Evolutionary conservation across 2,329 filamentous ascomycete species (phyloP).

Genomic region (Fusarium tjaetaba): DNA sequence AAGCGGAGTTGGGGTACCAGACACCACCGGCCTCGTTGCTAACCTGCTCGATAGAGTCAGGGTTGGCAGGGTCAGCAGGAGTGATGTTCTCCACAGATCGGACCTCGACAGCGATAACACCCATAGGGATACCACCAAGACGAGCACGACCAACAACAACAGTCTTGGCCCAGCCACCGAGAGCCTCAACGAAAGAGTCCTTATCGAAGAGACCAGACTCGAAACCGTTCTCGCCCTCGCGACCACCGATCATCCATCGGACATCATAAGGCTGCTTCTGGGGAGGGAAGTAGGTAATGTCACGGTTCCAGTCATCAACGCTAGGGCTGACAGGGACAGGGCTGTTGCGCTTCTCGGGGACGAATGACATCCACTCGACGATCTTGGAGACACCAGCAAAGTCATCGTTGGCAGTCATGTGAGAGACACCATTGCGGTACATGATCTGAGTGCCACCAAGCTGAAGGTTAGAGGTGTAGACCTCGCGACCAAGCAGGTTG

Average conservation of each 20-base stretch:
- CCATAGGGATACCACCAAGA: conserved; percentile 95
- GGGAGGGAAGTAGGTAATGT: conserved; percentile 83
- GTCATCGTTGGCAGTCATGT: conserved; percentile 98
- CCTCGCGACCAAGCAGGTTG: conserved; percentile 96
- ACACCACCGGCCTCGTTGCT: conserved; percentile 96
- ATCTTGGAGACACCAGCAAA: conserved; percentile 98
- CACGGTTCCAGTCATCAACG: conserved; percentile 90
- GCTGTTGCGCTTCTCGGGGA: conserved; percentile 93
- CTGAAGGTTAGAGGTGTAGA: conserved; percentile 98
- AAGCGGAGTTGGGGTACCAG: conserved; percentile 99
- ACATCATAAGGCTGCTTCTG: conserved; percentile 91
- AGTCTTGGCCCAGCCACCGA: conserved; percentile 96
- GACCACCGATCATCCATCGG: conserved; percentile 89
- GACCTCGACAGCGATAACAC: conserved; percentile 97
- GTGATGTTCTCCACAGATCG: conserved; percentile 96
- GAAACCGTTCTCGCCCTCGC: conserved; percentile 81
- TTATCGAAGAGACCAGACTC: conserved; percentile 94
- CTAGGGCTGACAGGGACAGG: conserved; percentile 92
- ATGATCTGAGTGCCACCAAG: conserved; percentile 99
- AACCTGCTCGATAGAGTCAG: conserved; percentile 97
- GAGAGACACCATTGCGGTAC: conserved; percentile 99
- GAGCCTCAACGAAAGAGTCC: conserved; percentile 94
- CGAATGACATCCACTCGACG: conserved; percentile 96
- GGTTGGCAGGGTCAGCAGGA: conserved; percentile 96
- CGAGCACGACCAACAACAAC: conserved; percentile 97